phyloP scores from a whole-genome alignment of 2,329 filamentous ascomycete genomes.

The Ustulina deusta region DNA sequence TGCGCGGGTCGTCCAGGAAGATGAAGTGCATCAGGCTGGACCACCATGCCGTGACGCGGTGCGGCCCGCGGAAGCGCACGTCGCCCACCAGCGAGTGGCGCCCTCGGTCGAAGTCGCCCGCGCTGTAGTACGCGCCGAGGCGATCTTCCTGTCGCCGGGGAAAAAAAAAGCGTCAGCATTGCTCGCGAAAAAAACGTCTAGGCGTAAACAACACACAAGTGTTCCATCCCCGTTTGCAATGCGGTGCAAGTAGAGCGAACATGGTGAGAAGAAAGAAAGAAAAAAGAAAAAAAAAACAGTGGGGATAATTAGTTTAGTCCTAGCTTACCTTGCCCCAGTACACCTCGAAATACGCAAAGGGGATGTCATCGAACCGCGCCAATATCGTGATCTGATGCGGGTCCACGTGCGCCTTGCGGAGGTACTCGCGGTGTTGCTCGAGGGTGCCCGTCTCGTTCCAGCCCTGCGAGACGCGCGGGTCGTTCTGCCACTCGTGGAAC shows the following conservation, averaged over 20 bases:
- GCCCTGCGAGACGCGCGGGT: conserved; percentile 81
- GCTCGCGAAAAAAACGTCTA: not conserved
- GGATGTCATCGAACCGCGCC: conserved; percentile 76
- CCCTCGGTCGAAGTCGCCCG: conserved; percentile 68
- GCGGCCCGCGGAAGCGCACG: conserved; percentile 69
- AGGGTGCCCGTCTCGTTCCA: conserved; percentile 84
- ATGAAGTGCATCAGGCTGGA: conserved; percentile 72
- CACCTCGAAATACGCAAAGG: conserved; percentile 83
- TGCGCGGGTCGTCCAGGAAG: conserved; percentile 71
- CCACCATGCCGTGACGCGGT: conserved; percentile 72
- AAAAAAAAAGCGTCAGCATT: conserved; percentile 14
- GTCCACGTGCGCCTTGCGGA: conserved; percentile 75
- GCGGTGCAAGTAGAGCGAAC: conserved; percentile 13
- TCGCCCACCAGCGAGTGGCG: conserved; percentile 70
- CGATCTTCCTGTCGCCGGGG: conserved; percentile 61
- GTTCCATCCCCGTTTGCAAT: not conserved
- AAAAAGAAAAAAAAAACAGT: not conserved
- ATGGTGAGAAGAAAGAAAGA: not conserved
- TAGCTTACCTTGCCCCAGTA: conserved; percentile 76
- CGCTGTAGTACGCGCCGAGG: conserved; percentile 67
- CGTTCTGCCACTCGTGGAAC: conserved; percentile 86
- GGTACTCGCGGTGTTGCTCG: conserved; percentile 79
- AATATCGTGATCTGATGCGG: conserved; percentile 78
- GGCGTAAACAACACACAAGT: not conserved
- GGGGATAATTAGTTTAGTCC: too few relatives aligned